Percentiles rank a stretch among this genome's conserved stretches.
Conservation (phyloP, 2,329 filamentous ascomycete genomes). For the Apiospora pterosperma region DNA sequence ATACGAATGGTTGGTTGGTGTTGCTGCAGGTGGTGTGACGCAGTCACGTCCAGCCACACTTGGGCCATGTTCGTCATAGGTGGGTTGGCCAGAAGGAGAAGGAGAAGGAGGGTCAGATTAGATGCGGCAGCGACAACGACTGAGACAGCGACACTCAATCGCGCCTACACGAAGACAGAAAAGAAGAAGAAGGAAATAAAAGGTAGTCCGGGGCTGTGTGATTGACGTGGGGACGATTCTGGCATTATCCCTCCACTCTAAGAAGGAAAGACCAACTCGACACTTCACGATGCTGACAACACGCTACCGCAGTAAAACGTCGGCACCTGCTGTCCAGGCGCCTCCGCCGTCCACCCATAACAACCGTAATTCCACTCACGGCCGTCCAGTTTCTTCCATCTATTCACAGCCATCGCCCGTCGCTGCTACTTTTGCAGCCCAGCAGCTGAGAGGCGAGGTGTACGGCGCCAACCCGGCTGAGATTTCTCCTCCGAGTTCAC, state of each 20-base stretch:
- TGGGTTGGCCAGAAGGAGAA: neutral
- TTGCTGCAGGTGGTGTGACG: neutral
- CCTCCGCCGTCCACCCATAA: slow-evolving; percentile 27
- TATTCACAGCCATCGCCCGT: slow-evolving; percentile 56
- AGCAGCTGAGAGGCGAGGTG: slow-evolving; percentile 22
- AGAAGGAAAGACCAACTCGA: neutral
- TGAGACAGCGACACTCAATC: neutral
- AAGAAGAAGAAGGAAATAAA: neutral
- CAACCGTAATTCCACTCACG: neutral
- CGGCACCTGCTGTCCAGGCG: slow-evolving; percentile 21
- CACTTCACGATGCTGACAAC: slow-evolving; percentile 18
- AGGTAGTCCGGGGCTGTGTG: neutral
- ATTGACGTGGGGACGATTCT: neutral
- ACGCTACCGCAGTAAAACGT: slow-evolving; percentile 24
- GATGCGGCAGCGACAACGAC: neutral
- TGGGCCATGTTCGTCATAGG: neutral
- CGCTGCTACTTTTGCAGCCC: slow-evolving; percentile 27
- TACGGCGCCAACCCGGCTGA: slow-evolving; percentile 26
- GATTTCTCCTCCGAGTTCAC: slow-evolving; percentile 57
- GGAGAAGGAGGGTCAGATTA: neutral
- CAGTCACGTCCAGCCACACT: neutral
- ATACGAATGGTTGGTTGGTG: neutral
- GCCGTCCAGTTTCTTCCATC: slow-evolving; percentile 54
- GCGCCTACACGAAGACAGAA: neutral
- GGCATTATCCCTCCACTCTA: neutral